phyloP scores from a whole-genome alignment of 1,284 basidiomycete genomes.

The Ceratobasidium sp. region DNA sequence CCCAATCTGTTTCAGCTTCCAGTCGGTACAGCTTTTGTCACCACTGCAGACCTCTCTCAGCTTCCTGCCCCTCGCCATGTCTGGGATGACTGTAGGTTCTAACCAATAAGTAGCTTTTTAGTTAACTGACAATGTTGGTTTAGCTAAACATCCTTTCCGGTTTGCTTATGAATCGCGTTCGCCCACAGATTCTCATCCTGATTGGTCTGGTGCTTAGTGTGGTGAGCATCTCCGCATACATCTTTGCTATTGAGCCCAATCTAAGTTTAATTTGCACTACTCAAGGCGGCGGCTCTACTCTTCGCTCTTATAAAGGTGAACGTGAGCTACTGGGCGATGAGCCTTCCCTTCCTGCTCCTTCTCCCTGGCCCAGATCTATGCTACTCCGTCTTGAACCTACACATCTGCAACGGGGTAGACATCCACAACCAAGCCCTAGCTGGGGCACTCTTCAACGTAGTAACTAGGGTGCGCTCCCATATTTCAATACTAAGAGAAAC shows the following conservation, averaged over 20 bases:
- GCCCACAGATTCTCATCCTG: conserved; percentile 32
- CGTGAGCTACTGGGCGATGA: conserved; percentile 41
- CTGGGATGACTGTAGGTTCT: conserved; percentile 35
- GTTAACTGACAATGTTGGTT: neutral
- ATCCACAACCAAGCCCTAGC: conserved; percentile 44
- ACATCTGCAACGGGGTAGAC: conserved; percentile 44
- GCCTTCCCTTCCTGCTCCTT: conserved; percentile 28
- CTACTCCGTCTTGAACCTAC: conserved; percentile 44
- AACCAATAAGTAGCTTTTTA: neutral
- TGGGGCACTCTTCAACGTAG: conserved; percentile 43
- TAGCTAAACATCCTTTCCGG: conserved; percentile 34
- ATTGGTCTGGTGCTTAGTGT: conserved; percentile 27
- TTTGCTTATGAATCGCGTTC: conserved; percentile 24
- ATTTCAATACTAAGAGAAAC: neutral
- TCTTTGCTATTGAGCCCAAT: neutral
- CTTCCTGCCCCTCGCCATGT: conserved; percentile 41
- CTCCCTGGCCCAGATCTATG: conserved; percentile 38
- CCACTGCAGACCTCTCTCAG: conserved; percentile 43
- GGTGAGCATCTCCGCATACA: neutral
- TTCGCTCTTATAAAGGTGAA: conserved; percentile 35
- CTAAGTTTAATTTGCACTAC: neutral
- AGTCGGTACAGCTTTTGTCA: conserved; percentile 43
- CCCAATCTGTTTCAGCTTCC: conserved; percentile 3
- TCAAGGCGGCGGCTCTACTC: conserved; percentile 13
- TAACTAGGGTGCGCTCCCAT: conserved; percentile 30